Evolutionary conservation across 2,329 filamentous ascomycete species (phyloP), one percentile per base, ranked within the genome.

Genomic region (Coniochaeta sp.): DNA sequence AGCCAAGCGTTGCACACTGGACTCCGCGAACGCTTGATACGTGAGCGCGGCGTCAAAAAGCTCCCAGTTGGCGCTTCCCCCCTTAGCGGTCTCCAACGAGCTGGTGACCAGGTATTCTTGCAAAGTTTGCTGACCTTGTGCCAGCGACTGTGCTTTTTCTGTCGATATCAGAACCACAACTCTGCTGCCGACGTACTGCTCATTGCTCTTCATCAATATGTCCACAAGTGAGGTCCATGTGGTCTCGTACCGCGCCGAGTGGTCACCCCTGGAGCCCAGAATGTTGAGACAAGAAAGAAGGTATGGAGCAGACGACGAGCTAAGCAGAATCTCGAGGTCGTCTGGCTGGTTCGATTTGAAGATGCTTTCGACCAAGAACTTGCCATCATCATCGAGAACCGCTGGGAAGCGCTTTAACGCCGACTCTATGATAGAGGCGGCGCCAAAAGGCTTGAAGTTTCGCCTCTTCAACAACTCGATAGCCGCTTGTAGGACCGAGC

Each of bases 301-400:
- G 57, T 87, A 81, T 1, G 81, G 73, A 0, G 85, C 83, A 1
- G 91, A 93, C 0, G 89, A 84, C 0, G 90, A 92, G 1, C 81
- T 73, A 2, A 93, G 73, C 17, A 95, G 74, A 1, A 77, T 73
- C 0, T 82, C 76, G 16, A 89, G 76, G 62, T 87, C 77, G 1
- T 83, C 75, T 22, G 77, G 72, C 4, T 89, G 73, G 47, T 89
- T 84, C 0, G 66, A 64, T 1, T 72, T 70, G 2, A 86, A 72
- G 17, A 80, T 72, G 0, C 75, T 67, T 4, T 77, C 71, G 14
- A 86, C 72, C 1, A 72, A 66, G 7, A 69, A 66, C 2, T 65
- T 66, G 2, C 66, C 63, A 1, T 71, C 66, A 6, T 67, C 68
- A 0, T 67, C 64, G 59, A 83, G 79, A 0, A 84, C 65, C 12